Evolutionary conservation across 2,329 filamentous ascomycete species (phyloP).

Genomic region (Sclerotinia minor): DNA sequence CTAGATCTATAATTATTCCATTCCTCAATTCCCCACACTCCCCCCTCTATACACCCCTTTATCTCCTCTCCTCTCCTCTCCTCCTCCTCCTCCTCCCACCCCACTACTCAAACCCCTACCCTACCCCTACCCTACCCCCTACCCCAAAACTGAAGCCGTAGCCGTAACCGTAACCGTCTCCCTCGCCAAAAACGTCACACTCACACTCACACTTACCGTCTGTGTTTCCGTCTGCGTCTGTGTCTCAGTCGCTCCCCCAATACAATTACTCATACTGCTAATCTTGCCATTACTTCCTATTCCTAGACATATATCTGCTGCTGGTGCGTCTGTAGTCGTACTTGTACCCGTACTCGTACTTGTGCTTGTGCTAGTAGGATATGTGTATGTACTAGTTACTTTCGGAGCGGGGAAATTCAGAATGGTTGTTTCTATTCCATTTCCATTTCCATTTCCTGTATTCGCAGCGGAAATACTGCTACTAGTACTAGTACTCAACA

Average conservation of each 20-base stretch:
- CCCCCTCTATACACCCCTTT: no score
- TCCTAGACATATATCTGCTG: background rate
- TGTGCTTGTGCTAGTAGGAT: no score
- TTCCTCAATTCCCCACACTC: no score
- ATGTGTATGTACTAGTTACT: background rate
- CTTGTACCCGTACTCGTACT: no score
- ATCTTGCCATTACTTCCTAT: background rate
- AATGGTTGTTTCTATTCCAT: background rate
- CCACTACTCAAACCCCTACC: no score
- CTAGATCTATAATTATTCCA: no score
- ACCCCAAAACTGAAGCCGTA: background rate
- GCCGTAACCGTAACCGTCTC: background rate
- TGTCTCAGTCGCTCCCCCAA: background rate
- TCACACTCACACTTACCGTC: background rate
- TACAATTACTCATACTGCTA: conserved; percentile 10
- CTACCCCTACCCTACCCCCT: no score
- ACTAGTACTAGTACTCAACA: background rate
- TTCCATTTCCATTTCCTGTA: background rate
- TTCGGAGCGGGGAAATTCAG: background rate
- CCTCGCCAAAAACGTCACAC: background rate
- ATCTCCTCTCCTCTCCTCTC: no score
- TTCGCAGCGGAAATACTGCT: background rate
- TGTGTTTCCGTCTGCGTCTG: background rate
- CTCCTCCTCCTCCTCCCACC: no score
- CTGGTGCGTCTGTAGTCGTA: no score